These are phyloP conservation scores for Backusella psychrophila DNA, from an alignment of 192 early-diverging fungal species.

Conservation along the genomic window DNA sequence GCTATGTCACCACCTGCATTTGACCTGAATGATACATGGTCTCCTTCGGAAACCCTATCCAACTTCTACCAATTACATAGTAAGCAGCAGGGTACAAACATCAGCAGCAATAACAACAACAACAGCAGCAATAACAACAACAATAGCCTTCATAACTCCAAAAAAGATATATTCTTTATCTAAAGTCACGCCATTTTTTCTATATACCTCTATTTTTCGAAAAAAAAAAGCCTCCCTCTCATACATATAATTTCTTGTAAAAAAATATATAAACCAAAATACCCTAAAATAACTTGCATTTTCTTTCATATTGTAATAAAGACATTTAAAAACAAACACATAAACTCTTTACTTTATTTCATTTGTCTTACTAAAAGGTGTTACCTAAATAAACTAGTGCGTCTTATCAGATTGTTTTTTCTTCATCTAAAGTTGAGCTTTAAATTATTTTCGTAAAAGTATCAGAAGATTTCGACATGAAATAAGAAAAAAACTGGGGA, in stretches of 20 bases:
- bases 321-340: neutral
- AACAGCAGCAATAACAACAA: neutral
- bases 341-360: neutral
- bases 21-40: slow-evolving; percentile 5
- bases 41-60: neutral
- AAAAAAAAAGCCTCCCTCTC: neutral
- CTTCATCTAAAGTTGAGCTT: neutral
- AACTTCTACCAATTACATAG: slow-evolving; percentile 1
- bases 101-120: neutral
- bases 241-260: neutral
- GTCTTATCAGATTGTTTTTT: neutral
- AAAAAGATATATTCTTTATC: neutral
- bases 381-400: neutral
- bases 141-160: neutral
- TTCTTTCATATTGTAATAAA: slow-evolving; percentile 1
- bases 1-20: slow-evolving; percentile 7
- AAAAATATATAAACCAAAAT: neutral
- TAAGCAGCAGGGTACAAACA: neutral
- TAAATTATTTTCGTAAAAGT: neutral
- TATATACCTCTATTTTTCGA: neutral
- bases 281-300: neutral
- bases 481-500: neutral
- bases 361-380: neutral
- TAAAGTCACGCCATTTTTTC: slow-evolving; percentile 2
- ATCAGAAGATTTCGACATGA: neutral